Conservation (phyloP, 1,139 yeast genomes). For the Debaryomyces nepalensis region DNA sequence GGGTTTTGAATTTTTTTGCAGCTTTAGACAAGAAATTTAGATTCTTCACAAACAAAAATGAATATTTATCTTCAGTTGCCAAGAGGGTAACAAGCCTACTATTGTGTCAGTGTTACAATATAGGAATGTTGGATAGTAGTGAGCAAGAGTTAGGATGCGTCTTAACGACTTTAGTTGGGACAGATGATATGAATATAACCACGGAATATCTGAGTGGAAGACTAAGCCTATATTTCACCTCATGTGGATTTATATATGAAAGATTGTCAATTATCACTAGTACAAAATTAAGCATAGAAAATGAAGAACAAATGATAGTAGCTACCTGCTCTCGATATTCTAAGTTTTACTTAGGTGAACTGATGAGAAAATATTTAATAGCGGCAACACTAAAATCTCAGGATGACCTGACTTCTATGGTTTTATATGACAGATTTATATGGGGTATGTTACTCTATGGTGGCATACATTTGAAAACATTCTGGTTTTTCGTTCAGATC, state of each 20-base stretch:
- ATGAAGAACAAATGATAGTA: conserved; percentile 8
- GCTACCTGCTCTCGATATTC: conserved; percentile 16
- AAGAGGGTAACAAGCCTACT: conserved; percentile 20
- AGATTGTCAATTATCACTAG: conserved; percentile 19
- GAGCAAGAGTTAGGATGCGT: conserved; percentile 18
- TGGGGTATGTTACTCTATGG: conserved; percentile 49
- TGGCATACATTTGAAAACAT: conserved; percentile 42
- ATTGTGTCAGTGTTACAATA: conserved; percentile 22
- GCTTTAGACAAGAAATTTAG: conserved; percentile 15
- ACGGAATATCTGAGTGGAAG: conserved; percentile 25
- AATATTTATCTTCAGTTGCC: conserved; percentile 20
- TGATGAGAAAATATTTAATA: conserved; percentile 38
- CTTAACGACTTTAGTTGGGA: conserved; percentile 15
- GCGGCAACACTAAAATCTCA: conserved; percentile 29
- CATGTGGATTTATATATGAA: conserved; percentile 28
- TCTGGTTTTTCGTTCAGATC: conserved; percentile 46
- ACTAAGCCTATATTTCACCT: conserved; percentile 22
- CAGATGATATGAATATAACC: conserved; percentile 16
- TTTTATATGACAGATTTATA: conserved; percentile 39
- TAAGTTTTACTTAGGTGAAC: conserved; percentile 25
- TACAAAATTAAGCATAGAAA: conserved; percentile 15
- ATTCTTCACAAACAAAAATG: conserved; percentile 16
- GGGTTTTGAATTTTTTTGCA: conserved; percentile 26
- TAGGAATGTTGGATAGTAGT: conserved; percentile 20
- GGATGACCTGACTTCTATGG: conserved; percentile 42